Evolutionary conservation across 805 yeast genomes (phyloP), one percentile per base, ranked within the genome.

Genomic region (Ogataea pini): DNA sequence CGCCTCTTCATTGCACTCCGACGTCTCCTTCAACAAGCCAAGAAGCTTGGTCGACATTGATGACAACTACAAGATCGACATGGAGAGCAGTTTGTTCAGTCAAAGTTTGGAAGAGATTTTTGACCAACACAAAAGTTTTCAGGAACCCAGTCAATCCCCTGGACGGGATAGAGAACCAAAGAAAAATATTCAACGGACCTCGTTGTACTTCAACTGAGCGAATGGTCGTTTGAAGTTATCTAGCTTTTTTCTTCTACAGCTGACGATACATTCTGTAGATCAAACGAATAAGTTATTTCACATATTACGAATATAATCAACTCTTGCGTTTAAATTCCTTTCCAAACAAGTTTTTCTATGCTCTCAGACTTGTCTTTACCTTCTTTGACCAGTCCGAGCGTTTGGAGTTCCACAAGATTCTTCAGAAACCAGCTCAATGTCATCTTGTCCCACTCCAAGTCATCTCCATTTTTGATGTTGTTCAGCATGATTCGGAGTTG

Each of bases 391-490:
- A 88, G 68, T 0, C 97, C 97, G 47, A 86, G 68, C 52, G 78
- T 69, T 49, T 81, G 79, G 49, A 90, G 71, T 60, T 89, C 96
- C 20, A 78, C 78, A 42, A 91, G 73, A 16, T 82, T 82, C 56
- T 86, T 91, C 51, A 86, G 68, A 61, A 90, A 90, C 80, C 94
- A 80, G 3, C 89, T 78, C 55, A 86, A 70, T 0, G 82, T 69
- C 40, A 83, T 57, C 50, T 79, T 77, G 38, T 83, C 84, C 89
- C 94, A 86, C 7, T 69, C 71, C 1, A 60, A 66, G 12, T 74
- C 77, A 14, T 63, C 66, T 6, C 61, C 64, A 1, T 63, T 65
- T 4, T 72, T 75, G 13, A 62, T 65, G 7, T 61, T 62, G 25
- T 32, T 47, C 29, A 34, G 32, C 13, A n/a, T 6, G 16, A 14